These are phyloP conservation scores for Saturnispora gosingensis DNA, from an alignment of 805 yeast species.

Conservation along the genomic window DNA sequence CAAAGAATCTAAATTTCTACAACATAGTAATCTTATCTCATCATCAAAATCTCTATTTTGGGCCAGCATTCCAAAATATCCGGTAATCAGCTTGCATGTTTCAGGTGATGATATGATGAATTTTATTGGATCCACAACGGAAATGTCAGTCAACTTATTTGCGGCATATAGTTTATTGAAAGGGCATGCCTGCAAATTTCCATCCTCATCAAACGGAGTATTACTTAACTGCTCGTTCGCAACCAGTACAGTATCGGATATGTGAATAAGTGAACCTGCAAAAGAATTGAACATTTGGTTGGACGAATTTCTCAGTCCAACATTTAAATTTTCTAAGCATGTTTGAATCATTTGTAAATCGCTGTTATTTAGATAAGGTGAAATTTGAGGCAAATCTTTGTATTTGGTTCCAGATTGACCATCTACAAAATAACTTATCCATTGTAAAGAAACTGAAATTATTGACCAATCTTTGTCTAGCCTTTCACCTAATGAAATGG, in stretches of 20 bases:
- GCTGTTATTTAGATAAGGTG: conserved; percentile 33
- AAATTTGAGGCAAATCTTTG: conserved; percentile 35
- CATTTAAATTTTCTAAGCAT: conserved; percentile 52
- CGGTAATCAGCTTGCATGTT: conserved; percentile 41
- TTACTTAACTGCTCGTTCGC: conserved; percentile 10
- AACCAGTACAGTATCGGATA: conserved; percentile 28
- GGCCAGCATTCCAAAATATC: conserved; percentile 38
- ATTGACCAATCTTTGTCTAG: conserved; percentile 60
- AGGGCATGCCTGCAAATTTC: conserved; percentile 32
- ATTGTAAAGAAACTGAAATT: conserved; percentile 57
- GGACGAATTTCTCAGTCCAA: conserved; percentile 50
- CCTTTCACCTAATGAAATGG: conserved; percentile 72
- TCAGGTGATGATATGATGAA: conserved; percentile 35
- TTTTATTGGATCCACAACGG: conserved; percentile 42
- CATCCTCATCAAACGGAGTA: conserved; percentile 16
- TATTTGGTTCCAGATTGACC: conserved; percentile 42
- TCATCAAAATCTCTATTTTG: conserved; percentile 35
- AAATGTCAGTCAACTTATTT: conserved; percentile 42
- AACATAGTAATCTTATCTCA: conserved; percentile 38
- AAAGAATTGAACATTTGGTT: conserved; percentile 41
- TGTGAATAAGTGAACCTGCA: conserved; percentile 35
- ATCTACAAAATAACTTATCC: conserved; percentile 65
- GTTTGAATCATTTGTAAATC: conserved; percentile 46
- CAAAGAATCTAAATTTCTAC: conserved; percentile 43
- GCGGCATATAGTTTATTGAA: conserved; percentile 50